These are phyloP conservation scores for Xylariaceae sp. DNA, from an alignment of 2,329 filamentous ascomycete genomes.

Conservation along the genomic window DNA sequence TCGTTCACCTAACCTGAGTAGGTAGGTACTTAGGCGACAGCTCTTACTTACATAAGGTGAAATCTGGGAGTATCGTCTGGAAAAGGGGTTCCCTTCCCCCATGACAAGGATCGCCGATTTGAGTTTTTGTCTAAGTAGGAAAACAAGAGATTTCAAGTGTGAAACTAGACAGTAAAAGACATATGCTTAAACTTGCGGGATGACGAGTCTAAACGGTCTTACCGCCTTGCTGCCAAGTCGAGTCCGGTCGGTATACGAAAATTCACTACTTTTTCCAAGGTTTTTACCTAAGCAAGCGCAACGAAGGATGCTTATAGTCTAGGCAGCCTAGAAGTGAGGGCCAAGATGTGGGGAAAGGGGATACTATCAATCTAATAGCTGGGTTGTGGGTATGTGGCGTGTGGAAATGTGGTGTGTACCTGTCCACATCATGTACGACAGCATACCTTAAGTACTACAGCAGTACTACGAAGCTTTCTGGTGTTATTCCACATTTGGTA, in stretches of 20 bases:
- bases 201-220: not conserved
- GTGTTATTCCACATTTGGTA: slow-evolving; percentile 6
- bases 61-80: too few species aligned
- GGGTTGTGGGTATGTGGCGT: too few species aligned
- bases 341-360: slow-evolving; percentile 5
- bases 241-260: slow-evolving; percentile 6
- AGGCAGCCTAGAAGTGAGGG: too few species aligned
- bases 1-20: too few species aligned
- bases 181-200: not conserved
- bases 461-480: too few species aligned
- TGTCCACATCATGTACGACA: too few species aligned
- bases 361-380: too few species aligned
- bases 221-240: slow-evolving; percentile 6
- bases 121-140: slow-evolving; percentile 1
- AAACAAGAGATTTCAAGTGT: not conserved
- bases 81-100: too few species aligned
- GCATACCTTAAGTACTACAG: too few species aligned
- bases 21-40: too few species aligned
- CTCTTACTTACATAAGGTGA: too few species aligned
- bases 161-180: not conserved
- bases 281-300: slow-evolving; percentile 11
- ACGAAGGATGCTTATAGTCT: not conserved
- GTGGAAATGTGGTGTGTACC: too few species aligned
- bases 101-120: slow-evolving; percentile 2
- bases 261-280: slow-evolving; percentile 10